phyloP scores from a whole-genome alignment of 2,329 filamentous ascomycete species.

The Colletotrichum sp. region DNA sequence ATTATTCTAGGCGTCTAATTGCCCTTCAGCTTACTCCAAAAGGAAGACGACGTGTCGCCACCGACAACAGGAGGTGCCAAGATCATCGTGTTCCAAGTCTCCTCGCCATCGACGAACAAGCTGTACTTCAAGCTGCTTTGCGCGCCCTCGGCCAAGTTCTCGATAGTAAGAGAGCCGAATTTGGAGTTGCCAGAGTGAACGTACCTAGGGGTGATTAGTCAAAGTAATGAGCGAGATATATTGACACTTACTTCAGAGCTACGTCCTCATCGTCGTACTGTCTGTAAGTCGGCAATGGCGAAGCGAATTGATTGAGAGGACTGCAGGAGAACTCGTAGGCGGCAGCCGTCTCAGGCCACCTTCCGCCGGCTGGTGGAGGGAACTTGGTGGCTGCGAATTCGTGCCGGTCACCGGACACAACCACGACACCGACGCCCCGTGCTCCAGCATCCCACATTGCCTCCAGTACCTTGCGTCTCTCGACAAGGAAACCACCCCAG shows the following conservation, averaged over 20 bases:
- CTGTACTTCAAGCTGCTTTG: slow-evolving; percentile 80
- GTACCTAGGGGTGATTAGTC: slow-evolving; percentile 57
- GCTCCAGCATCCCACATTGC: slow-evolving; percentile 90
- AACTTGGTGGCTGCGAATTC: slow-evolving; percentile 92
- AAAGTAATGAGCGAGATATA: neutral
- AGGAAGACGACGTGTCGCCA: slow-evolving; percentile 38
- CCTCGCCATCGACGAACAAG: slow-evolving; percentile 81
- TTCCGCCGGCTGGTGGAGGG: slow-evolving; percentile 64
- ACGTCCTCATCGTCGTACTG: slow-evolving; percentile 85
- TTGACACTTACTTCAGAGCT: slow-evolving; percentile 73
- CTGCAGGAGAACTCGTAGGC: slow-evolving; percentile 93
- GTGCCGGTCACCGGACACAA: slow-evolving; percentile 92
- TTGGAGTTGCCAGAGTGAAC: slow-evolving; percentile 88
- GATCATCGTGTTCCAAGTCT: slow-evolving; percentile 73
- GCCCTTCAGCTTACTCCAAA: slow-evolving; percentile 51
- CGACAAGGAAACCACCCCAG: slow-evolving; percentile 89
- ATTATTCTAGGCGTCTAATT: slow-evolving; percentile 1
- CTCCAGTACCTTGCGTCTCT: slow-evolving; percentile 81
- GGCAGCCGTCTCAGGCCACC: slow-evolving; percentile 66
- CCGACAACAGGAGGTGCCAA: slow-evolving; percentile 49
- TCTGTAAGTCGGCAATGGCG: slow-evolving; percentile 82
- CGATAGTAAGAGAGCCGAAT: slow-evolving; percentile 83
- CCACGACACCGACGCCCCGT: slow-evolving; percentile 76
- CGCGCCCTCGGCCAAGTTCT: slow-evolving; percentile 65
- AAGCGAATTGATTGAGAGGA: slow-evolving; percentile 92